A percentile compares a stretch with the other conserved stretches of the same genome.
Conservation (phyloP, 768 basidiomycete species). For the Pleurotus pulmonarius region DNA sequence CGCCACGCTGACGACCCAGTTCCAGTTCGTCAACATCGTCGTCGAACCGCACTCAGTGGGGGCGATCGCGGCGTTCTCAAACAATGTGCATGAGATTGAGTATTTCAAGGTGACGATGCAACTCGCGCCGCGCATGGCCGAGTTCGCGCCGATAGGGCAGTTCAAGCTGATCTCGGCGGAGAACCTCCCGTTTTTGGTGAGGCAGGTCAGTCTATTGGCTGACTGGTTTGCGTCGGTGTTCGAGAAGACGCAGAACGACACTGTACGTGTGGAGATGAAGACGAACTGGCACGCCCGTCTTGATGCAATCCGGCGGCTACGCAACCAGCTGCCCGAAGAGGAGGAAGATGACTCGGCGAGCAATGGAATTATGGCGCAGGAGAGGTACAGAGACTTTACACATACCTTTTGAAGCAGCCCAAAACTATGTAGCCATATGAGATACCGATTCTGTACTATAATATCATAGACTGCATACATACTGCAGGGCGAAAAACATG, state of each 20-base stretch:
- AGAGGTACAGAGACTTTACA: too few relatives aligned
- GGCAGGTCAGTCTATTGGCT: slow-evolving; percentile 82
- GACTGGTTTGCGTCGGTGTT: slow-evolving; percentile 92
- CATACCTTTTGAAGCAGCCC: too few relatives aligned
- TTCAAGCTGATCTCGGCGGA: slow-evolving; percentile 93
- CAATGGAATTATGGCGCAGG: too few relatives aligned
- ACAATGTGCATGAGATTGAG: slow-evolving; percentile 84
- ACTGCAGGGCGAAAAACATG: too few relatives aligned
- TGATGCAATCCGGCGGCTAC: slow-evolving; percentile 74
- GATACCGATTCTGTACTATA: too few relatives aligned
- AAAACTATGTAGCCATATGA: too few relatives aligned
- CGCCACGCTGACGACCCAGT: slow-evolving; percentile 88
- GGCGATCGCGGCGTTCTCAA: slow-evolving; percentile 80
- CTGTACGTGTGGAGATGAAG: slow-evolving; percentile 67
- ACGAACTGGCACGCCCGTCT: slow-evolving; percentile 88
- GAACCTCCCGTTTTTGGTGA: slow-evolving; percentile 80
- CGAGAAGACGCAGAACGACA: slow-evolving; percentile 68
- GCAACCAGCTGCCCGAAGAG: slow-evolving; percentile 25
- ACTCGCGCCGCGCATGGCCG: slow-evolving; percentile 84
- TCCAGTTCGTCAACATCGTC: slow-evolving; percentile 97
- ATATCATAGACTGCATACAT: too few relatives aligned
- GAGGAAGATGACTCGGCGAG: too few relatives aligned
- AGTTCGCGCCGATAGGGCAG: slow-evolving; percentile 88
- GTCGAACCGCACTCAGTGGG: slow-evolving; percentile 90
- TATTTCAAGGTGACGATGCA: slow-evolving; percentile 96